Percentiles rank a stretch among this genome's conserved stretches.
Conservation (phyloP, 192 early-diverging fungal genomes). For the Gonapodya prolifera region DNA sequence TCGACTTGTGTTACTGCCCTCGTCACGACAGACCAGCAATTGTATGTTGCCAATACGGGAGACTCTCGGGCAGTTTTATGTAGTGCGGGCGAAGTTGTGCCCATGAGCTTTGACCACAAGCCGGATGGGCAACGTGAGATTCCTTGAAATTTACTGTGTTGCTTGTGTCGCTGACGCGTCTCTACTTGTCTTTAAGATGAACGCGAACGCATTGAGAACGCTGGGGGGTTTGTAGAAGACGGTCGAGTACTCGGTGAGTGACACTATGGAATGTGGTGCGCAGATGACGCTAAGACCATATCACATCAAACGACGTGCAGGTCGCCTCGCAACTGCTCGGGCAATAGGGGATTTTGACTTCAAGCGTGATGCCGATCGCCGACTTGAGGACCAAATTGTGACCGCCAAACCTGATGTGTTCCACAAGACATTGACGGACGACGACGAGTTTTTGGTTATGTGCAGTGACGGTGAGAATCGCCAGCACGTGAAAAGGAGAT, state of each 20-base stretch:
- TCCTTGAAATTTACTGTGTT: not conserved
- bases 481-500: too few species aligned
- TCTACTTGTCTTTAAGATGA: conserved; percentile 34
- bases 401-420: conserved; percentile 82
- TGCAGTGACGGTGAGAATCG: conserved; percentile 76
- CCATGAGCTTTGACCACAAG: conserved; percentile 91
- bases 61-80: conserved; percentile 90
- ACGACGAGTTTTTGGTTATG: conserved; percentile 87
- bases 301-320: conserved; percentile 18
- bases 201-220: conserved; percentile 67
- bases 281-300: not conserved
- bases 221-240: conserved; percentile 96
- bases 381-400: conserved; percentile 82
- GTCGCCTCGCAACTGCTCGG: conserved; percentile 87
- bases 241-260: conserved; percentile 86
- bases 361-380: conserved; percentile 67
- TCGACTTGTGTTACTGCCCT: conserved; percentile 86
- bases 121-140: conserved; percentile 51
- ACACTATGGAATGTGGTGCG: not conserved
- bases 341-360: conserved; percentile 99
- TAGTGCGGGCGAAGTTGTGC: conserved; percentile 53
- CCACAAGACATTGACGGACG: conserved; percentile 37
- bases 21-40: conserved; percentile 65
- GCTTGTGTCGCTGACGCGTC: not conserved
- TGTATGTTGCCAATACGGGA: conserved; percentile 86